Evolutionary conservation across 352 stramenopile species (phyloP).

Genomic region (Blastocystis sp.): DNA sequence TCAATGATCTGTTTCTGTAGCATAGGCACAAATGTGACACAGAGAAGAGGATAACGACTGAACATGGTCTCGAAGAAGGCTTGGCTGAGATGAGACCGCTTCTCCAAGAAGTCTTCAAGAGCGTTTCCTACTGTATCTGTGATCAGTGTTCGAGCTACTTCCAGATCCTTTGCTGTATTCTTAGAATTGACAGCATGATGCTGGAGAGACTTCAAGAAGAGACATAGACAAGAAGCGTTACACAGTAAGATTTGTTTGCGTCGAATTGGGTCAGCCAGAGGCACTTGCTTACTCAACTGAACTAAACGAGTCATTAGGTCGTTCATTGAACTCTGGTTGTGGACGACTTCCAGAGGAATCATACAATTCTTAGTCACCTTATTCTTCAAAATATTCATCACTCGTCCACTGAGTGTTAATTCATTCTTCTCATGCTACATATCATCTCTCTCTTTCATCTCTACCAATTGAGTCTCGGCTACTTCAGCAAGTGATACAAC

Average conservation of each 20-base stretch:
- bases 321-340: neutral
- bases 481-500: neutral
- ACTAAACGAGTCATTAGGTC: neutral
- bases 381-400: neutral
- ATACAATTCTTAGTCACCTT: neutral
- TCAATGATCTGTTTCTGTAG: neutral
- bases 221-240: neutral
- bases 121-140: neutral
- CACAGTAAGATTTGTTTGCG: neutral
- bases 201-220: neutral
- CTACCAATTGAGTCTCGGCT: neutral
- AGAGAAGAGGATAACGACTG: slow-evolving; percentile 11
- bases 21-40: neutral
- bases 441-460: neutral
- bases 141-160: neutral
- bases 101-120: neutral
- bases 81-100: neutral
- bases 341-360: neutral
- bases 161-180: neutral
- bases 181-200: neutral
- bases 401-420: neutral
- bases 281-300: neutral
- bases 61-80: slow-evolving; percentile 1
- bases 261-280: neutral
- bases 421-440: slow-evolving; percentile 19